Percentiles rank a stretch among this genome's conserved stretches.
Conservation (phyloP, 2,329 filamentous ascomycete genomes). For the Daldinia sp. region DNA sequence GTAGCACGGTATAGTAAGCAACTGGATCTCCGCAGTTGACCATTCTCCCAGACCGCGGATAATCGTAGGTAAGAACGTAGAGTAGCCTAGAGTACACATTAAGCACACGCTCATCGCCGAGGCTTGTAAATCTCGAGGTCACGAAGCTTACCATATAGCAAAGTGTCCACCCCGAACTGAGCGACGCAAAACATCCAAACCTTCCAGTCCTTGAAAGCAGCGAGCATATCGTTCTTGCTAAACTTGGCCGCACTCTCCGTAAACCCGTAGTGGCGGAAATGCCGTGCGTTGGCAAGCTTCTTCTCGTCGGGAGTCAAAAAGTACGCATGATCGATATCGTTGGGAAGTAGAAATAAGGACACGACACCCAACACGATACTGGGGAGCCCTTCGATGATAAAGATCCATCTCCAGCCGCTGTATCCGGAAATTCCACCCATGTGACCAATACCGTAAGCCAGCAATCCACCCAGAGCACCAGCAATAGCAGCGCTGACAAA, state of each 20-base stretch:
- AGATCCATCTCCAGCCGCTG: conserved; percentile 76
- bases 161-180: conserved; percentile 78
- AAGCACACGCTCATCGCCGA: background rate
- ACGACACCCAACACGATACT: conserved; percentile 63
- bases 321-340: conserved; percentile 67
- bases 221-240: conserved; percentile 67
- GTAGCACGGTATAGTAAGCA: conserved; percentile 82
- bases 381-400: conserved; percentile 63
- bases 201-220: conserved; percentile 78
- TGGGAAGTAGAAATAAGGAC: conserved; percentile 66
- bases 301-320: conserved; percentile 68
- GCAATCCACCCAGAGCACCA: conserved; percentile 74
- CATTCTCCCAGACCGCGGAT: conserved; percentile 73
- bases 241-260: conserved; percentile 57
- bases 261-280: conserved; percentile 55
- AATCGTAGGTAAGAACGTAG: conserved; percentile 81
- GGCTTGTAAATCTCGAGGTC: background rate
- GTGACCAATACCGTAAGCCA: conserved; percentile 77
- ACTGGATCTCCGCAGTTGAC: conserved; percentile 71
- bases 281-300: conserved; percentile 55
- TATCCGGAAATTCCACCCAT: conserved; percentile 73
- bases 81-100: conserved; percentile 63
- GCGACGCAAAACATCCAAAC: conserved; percentile 73
- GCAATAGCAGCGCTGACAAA: conserved; percentile 76
- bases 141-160: conserved; percentile 67